A percentile compares a stretch with the other conserved stretches of the same genome.
phyloP scores from a whole-genome alignment of 495 filamentous ascomycete species.

The Lasiosphaeriaceae sp. region DNA sequence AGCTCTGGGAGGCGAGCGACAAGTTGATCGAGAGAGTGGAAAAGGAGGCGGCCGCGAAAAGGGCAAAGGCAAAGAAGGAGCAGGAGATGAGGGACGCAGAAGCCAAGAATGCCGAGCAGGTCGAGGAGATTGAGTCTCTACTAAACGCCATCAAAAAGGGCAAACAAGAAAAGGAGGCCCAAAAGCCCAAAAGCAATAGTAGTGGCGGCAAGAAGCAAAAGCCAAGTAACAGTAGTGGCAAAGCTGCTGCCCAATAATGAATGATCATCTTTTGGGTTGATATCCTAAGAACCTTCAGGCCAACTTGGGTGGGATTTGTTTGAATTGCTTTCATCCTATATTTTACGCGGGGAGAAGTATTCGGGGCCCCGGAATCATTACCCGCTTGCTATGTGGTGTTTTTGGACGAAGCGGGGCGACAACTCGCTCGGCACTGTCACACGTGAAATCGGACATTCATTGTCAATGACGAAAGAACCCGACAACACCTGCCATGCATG shows the following conservation, averaged over 20 bases:
- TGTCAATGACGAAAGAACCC: too few relatives aligned
- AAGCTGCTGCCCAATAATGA: neutral
- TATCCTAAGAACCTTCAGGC: too few relatives aligned
- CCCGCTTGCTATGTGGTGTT: neutral
- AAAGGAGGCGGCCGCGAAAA: slow-evolving; percentile 77
- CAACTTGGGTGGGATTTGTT: too few relatives aligned
- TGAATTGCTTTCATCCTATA: too few relatives aligned
- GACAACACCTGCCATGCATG: too few relatives aligned
- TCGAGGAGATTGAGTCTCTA: slow-evolving; percentile 42
- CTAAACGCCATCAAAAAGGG: slow-evolving; percentile 37
- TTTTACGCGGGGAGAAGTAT: too few relatives aligned
- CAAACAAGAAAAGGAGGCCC: slow-evolving; percentile 32
- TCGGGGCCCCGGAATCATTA: too few relatives aligned
- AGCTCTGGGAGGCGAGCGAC: slow-evolving; percentile 85
- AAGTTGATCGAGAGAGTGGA: slow-evolving; percentile 77
- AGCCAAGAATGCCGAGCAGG: slow-evolving; percentile 27
- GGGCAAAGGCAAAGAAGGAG: slow-evolving; percentile 53
- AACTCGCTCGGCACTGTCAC: neutral
- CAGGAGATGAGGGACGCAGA: slow-evolving; percentile 38
- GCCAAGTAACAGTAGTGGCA: neutral
- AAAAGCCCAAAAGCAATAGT: neutral
- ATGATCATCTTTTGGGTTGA: neutral
- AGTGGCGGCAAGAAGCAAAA: neutral
- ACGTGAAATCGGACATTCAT: neutral
- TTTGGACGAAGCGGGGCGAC: neutral